Conservation (phyloP, 495 filamentous ascomycete genomes). For the Gamarada debralockiae region DNA sequence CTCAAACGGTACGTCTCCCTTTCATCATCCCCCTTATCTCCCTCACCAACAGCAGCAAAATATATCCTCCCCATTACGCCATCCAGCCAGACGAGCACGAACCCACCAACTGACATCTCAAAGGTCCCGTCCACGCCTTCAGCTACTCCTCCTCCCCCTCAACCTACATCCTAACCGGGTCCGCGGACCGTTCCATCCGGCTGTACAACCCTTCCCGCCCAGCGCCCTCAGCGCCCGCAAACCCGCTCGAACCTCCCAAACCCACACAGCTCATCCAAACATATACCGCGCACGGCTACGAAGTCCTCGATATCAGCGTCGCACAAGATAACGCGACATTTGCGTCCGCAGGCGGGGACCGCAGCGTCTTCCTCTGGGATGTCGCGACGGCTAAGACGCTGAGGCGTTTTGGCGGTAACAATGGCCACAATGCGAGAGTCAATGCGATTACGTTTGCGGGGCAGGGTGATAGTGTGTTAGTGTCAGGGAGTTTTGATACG, state of each 20-base stretch:
- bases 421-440: constrained; percentile 66
- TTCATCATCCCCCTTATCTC: not conserved
- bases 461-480: constrained; percentile 61
- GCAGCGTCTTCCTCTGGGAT: constrained; percentile 90
- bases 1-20: constrained; percentile 23
- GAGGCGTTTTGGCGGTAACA: constrained; percentile 59
- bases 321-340: constrained; percentile 74
- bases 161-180: constrained; percentile 82
- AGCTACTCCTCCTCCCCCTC: constrained; percentile 63
- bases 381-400: constrained; percentile 72
- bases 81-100: not conserved
- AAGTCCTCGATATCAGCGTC: constrained; percentile 76
- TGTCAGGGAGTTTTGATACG: constrained; percentile 75
- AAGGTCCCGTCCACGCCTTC: constrained; percentile 71
- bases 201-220: constrained; percentile 67
- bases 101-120: constrained; percentile 2
- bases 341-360: constrained; percentile 80
- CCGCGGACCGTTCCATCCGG: constrained; percentile 77
- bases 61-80: not conserved
- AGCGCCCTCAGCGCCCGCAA: constrained; percentile 35
- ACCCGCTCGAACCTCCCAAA: constrained; percentile 33
- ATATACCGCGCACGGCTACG: constrained; percentile 87
- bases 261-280: constrained; percentile 65
- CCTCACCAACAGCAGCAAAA: not conserved
- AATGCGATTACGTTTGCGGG: constrained; percentile 78